Evolutionary conservation across 2,329 filamentous ascomycete genomes (phyloP).

Genomic region (Rutstroemia sydowiana): DNA sequence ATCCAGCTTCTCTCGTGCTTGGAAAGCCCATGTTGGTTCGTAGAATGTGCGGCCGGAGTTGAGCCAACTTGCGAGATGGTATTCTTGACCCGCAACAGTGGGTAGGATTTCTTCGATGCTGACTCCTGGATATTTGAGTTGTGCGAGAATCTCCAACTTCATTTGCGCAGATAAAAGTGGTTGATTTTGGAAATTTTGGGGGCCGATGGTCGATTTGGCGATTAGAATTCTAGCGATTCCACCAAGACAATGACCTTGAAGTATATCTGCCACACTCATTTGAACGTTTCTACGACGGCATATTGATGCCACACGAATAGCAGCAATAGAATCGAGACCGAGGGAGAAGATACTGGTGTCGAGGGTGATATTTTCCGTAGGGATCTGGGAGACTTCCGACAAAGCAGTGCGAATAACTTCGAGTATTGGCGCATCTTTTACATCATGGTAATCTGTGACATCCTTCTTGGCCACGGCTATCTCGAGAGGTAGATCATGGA

Average conservation of each 20-base stretch:
- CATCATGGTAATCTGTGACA: neutral
- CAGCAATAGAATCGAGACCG: neutral
- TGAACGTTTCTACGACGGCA: neutral
- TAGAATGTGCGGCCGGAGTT: constrained; percentile 1
- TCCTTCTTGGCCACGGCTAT: neutral
- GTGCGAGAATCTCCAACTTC: neutral
- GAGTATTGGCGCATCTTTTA: neutral
- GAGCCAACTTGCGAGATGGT: neutral
- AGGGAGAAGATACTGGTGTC: neutral
- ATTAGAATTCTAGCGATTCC: neutral
- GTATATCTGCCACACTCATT: neutral
- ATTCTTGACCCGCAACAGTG: constrained; percentile 1
- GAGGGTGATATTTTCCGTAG: neutral
- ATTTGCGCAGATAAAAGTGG: neutral
- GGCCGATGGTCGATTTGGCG: neutral
- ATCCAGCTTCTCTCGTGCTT: neutral
- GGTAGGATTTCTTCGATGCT: neutral
- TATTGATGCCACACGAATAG: constrained; percentile 1
- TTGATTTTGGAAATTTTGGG: neutral
- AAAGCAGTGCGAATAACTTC: neutral
- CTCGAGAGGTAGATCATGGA: neutral
- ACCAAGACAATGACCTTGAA: constrained; percentile 2
- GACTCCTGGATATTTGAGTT: neutral
- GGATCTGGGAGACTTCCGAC: neutral
- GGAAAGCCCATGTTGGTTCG: constrained; percentile 2